A percentile compares a stretch with the other conserved stretches of the same genome.
phyloP scores from a whole-genome alignment of 805 yeast genomes.

The Ogataea paraovalis region DNA sequence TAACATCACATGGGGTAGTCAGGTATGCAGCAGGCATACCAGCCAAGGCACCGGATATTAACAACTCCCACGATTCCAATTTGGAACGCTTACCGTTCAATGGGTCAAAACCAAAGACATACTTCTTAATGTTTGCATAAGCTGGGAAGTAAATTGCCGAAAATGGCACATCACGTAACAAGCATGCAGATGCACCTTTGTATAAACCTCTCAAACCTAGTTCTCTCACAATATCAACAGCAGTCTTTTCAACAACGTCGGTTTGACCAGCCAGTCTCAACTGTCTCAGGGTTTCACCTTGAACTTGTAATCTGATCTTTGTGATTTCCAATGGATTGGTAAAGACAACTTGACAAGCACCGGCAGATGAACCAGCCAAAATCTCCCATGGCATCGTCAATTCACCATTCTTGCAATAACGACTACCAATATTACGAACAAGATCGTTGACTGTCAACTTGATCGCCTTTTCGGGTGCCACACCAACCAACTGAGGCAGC shows the following conservation, averaged over 20 bases:
- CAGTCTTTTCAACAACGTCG: conserved; percentile 41
- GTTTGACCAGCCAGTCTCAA: conserved; percentile 27
- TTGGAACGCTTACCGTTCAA: conserved; percentile 50
- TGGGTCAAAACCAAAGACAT: conserved; percentile 80
- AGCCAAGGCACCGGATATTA: conserved; percentile 87
- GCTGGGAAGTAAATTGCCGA: conserved; percentile 97
- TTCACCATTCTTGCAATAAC: conserved; percentile 43
- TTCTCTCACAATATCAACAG: conserved; percentile 68
- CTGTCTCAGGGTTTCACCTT: conserved; percentile 61
- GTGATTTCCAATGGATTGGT: conserved; percentile 96
- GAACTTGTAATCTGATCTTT: conserved; percentile 90
- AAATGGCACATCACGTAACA: conserved; percentile 93
- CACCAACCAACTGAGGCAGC: conserved; percentile 92
- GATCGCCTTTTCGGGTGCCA: conserved; percentile 97
- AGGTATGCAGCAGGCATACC: conserved; percentile 97
- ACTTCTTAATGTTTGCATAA: conserved; percentile 86
- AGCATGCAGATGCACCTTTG: conserved; percentile 88
- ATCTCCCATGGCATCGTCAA: conserved; percentile 63
- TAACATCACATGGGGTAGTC: conserved; percentile 96
- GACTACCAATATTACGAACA: conserved; percentile 67
- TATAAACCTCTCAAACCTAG: conserved; percentile 84
- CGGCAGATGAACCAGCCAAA: conserved; percentile 89
- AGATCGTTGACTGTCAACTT: conserved; percentile 91
- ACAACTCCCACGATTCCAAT: conserved; percentile 78
- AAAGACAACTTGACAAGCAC: conserved; percentile 93